phyloP scores from a whole-genome alignment of 139 green algal genomes.

The Chlamydomonas applanata region DNA sequence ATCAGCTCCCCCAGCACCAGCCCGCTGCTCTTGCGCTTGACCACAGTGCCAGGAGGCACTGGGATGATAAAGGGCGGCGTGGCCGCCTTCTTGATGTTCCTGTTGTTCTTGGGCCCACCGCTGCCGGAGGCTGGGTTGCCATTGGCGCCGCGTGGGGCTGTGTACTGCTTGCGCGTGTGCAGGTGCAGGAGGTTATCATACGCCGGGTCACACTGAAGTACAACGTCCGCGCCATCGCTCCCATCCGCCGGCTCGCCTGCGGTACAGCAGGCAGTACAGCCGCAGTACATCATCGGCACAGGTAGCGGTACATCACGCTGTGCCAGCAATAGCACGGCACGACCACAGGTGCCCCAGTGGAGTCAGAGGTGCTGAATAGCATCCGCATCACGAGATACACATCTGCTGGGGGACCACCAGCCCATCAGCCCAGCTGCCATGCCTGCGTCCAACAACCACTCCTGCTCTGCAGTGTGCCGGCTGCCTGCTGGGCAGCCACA shows the following conservation, averaged over 20 bases:
- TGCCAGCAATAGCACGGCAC: background rate
- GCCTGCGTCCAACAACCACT: constrained; percentile 1
- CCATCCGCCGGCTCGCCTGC: constrained; percentile 62
- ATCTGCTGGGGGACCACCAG: background rate
- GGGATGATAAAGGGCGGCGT: constrained; percentile 52
- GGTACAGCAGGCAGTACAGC: background rate
- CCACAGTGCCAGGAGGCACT: constrained; percentile 71
- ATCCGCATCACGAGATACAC: no score
- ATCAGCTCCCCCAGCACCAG: constrained; percentile 67
- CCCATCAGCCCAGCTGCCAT: background rate
- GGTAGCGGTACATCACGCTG: background rate
- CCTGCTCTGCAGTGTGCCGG: background rate
- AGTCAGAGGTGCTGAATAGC: no score
- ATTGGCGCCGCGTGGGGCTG: constrained; percentile 37
- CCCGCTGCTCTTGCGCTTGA: constrained; percentile 64
- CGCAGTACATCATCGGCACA: background rate
- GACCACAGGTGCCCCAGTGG: no score
- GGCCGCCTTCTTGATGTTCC: constrained; percentile 35
- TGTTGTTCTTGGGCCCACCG: constrained; percentile 55
- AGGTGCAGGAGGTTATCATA: constrained; percentile 69
- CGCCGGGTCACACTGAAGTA: constrained; percentile 51
- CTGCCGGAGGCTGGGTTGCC: constrained; percentile 67
- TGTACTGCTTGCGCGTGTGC: constrained; percentile 33
- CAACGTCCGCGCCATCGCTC: constrained; percentile 57
- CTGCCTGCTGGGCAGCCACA: background rate